phyloP scores from a whole-genome alignment of 805 yeast species.

The Priceomyces haplophilus region DNA sequence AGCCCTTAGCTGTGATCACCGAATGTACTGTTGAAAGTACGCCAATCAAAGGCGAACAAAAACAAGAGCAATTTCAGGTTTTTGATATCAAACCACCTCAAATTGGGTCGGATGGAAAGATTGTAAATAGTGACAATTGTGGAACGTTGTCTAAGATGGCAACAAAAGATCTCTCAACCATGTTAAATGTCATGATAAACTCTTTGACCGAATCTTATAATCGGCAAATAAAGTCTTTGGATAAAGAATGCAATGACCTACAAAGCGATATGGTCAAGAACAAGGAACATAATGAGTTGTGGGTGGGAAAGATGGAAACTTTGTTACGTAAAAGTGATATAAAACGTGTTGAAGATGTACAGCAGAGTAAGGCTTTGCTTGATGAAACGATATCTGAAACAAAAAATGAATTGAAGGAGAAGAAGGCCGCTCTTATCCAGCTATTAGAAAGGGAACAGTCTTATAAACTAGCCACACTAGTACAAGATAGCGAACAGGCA shows the following conservation, averaged over 20 bases:
- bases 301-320: slow-evolving; percentile 23
- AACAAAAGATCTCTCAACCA: slow-evolving; percentile 31
- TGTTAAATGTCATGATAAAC: slow-evolving; percentile 41
- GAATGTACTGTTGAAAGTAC: slow-evolving; percentile 31
- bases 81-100: slow-evolving; percentile 34
- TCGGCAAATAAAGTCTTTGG: slow-evolving; percentile 42
- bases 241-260: slow-evolving; percentile 18
- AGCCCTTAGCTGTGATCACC: slow-evolving; percentile 30
- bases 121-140: slow-evolving; percentile 14
- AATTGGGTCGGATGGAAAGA: slow-evolving; percentile 29
- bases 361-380: slow-evolving; percentile 25
- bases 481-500: slow-evolving; percentile 38
- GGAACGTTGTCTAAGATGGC: slow-evolving; percentile 23
- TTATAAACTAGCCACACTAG: slow-evolving; percentile 40
- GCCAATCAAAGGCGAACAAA: slow-evolving; percentile 13
- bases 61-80: slow-evolving; percentile 10
- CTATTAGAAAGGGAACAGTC: slow-evolving; percentile 43
- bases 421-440: slow-evolving; percentile 23
- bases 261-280: slow-evolving; percentile 48
- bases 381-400: slow-evolving; percentile 13
- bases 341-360: slow-evolving; percentile 20
- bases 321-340: slow-evolving; percentile 30
- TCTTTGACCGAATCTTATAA: slow-evolving; percentile 58
- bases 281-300: slow-evolving; percentile 40
- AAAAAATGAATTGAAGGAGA: slow-evolving; percentile 13